Evolutionary conservation across 192 early-diverging fungal genomes (phyloP), one percentile per base, ranked within the genome.

Genomic region (Glomus cerebriforme): DNA sequence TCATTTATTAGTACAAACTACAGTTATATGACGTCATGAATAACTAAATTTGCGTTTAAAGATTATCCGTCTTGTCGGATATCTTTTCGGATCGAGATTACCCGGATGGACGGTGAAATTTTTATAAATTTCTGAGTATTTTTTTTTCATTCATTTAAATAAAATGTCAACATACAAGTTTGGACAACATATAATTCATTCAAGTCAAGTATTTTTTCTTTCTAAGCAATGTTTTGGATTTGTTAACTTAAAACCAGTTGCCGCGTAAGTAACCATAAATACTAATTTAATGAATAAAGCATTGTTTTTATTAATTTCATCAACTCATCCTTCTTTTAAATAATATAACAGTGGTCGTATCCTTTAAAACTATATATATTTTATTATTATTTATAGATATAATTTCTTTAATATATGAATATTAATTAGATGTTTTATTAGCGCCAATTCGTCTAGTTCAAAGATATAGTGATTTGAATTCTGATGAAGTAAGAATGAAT

Each of bases 211-310:
- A 59, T 98, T 98, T 83, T 85, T 91, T 70, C 86, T 85, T 72
- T 88, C 94, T 9, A 84, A 88, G 69, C 83, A 92, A n/a, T 87
- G 87, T 31, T 88, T 93, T 39, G 96, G 92, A 0, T 81, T 99
- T 13, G 96, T 98, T 68, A 97, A 98, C 81, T 87, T 96, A n/a
- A 97, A 98, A 82, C 96, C 97, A 19, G 90, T 96, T 59, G 88
- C 90, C 0, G 93, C 93, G 92, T 93, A 86, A 88, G 62, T 54
- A 59, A 39, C 22, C 45, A 37, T 29, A 12, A 49, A 32, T 49
- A 29, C 13, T 60, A 24, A 26, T 64, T 39, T 0, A 27, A n/a
- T 27, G 49, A 74, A 17, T 39, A 39, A 43, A 43, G 12, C 12
- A 43, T 43, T 0, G 0, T 27, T 19, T 47, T 34, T 9, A 3